Evolutionary conservation across 169 alveolate species (phyloP).

Genomic region (Miamiensis avidus): DNA sequence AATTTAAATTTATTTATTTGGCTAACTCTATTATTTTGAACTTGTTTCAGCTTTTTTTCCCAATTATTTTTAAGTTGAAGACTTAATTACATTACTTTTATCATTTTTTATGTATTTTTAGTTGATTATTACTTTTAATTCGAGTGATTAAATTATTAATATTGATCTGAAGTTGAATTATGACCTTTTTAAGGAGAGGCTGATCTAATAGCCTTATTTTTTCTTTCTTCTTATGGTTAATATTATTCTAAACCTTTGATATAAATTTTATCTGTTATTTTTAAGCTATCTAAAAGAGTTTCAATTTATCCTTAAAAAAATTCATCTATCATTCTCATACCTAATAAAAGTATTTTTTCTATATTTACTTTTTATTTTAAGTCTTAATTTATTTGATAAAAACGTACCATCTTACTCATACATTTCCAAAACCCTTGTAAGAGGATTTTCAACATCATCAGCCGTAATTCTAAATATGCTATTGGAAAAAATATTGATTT

Average conservation of each 20-base stretch:
- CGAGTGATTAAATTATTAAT: too few relatives aligned
- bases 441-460: slow-evolving; percentile 27
- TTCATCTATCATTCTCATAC: slow-evolving; percentile 1
- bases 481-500: not conserved
- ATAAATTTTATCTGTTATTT: slow-evolving; percentile 20
- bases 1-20: too few relatives aligned
- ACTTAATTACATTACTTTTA: too few relatives aligned
- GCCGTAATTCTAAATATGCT: slow-evolving; percentile 20
- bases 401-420: slow-evolving; percentile 1
- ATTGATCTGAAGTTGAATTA: too few relatives aligned
- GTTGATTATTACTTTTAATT: too few relatives aligned
- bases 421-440: slow-evolving; percentile 13
- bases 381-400: not conserved
- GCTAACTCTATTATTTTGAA: too few relatives aligned
- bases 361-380: too few relatives aligned
- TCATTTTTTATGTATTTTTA: too few relatives aligned
- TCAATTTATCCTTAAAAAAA: slow-evolving; percentile 1
- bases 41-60: too few relatives aligned
- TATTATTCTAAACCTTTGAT: slow-evolving; percentile 16
- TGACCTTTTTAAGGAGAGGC: too few relatives aligned
- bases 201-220: too few relatives aligned
- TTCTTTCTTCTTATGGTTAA: not conserved
- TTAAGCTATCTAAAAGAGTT: not conserved
- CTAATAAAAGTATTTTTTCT: not conserved
- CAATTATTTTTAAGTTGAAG: too few relatives aligned